Conservation (phyloP, 108 stramenopile species). For the Tribonema minus region DNA sequence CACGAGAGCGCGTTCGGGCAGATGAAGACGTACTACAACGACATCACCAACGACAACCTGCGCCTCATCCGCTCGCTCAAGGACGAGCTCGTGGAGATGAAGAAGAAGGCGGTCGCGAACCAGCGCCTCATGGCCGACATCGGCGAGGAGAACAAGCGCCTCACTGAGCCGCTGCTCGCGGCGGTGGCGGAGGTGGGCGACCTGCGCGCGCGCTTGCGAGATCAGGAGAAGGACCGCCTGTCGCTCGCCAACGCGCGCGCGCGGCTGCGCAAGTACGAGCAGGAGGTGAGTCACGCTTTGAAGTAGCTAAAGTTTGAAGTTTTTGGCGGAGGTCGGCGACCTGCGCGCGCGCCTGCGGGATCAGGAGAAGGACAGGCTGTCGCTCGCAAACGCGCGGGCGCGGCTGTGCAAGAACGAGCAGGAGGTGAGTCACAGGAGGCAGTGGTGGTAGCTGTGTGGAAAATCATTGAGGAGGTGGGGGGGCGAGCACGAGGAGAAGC, state of each 20-base stretch:
- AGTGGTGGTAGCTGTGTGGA: too few species aligned
- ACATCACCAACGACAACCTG: conserved; percentile 60
- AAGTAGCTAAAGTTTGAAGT: too few species aligned
- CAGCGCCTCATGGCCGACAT: conserved; percentile 60
- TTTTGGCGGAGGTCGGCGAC: conserved; percentile 58
- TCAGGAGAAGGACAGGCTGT: conserved; percentile 57
- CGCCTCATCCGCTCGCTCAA: conserved; percentile 38
- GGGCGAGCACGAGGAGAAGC: too few species aligned
- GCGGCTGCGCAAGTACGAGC: conserved; percentile 38
- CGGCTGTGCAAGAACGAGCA: conserved; percentile 45
- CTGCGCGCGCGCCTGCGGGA: conserved; percentile 54
- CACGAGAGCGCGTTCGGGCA: conserved; percentile 61
- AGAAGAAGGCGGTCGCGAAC: conserved; percentile 56
- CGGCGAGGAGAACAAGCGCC: conserved; percentile 56
- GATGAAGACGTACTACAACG: conserved; percentile 66
- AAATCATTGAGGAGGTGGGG: too few species aligned
- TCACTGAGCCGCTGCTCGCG: conserved; percentile 53
- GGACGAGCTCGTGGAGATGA: conserved; percentile 54
- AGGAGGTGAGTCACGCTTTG: conserved; percentile 29
- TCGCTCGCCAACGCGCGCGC: conserved; percentile 53
- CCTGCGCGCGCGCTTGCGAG: conserved; percentile 49
- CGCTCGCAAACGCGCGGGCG: conserved; percentile 53
- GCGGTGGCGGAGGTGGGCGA: conserved; percentile 58
- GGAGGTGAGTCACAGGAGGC: conserved; percentile 4
- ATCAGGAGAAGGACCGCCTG: conserved; percentile 57